phyloP scores from a whole-genome alignment of 2,329 filamentous ascomycete species.

The Elsinoe perseae region DNA sequence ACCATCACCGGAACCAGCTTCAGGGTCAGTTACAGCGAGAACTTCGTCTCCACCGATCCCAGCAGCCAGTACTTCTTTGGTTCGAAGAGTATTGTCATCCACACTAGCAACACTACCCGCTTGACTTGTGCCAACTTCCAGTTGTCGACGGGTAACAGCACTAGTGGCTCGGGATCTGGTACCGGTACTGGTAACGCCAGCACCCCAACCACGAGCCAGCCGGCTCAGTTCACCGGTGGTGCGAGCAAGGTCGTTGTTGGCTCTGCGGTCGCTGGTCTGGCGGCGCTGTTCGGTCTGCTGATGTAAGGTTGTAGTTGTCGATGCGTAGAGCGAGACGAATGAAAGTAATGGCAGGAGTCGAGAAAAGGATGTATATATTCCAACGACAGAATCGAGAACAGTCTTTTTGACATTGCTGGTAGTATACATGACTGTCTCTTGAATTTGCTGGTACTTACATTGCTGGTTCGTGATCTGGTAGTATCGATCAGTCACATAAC shows the following conservation, averaged over 20 bases:
- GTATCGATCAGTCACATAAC: too few relatives aligned
- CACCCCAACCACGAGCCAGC: not conserved
- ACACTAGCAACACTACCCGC: slow-evolving; percentile 23
- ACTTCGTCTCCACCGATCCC: slow-evolving; percentile 48
- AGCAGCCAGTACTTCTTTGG: slow-evolving; percentile 50
- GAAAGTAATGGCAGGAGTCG: not conserved
- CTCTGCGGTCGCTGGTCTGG: slow-evolving; percentile 15
- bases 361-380: not conserved
- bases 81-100: slow-evolving; percentile 29
- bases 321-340: not conserved
- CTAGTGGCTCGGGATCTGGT: not conserved
- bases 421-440: too few relatives aligned
- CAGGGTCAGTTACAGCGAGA: slow-evolving; percentile 45
- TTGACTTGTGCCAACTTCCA: slow-evolving; percentile 14
- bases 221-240: slow-evolving; percentile 5
- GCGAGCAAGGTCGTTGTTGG: slow-evolving; percentile 6
- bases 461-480: not conserved
- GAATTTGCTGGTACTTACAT: too few relatives aligned
- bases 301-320: slow-evolving; percentile 16
- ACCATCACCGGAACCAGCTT: slow-evolving; percentile 38
- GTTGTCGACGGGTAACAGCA: not conserved
- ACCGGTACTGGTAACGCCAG: slow-evolving; percentile 13
- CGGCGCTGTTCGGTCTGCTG: slow-evolving; percentile 18
- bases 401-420: not conserved
- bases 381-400: not conserved